Evolutionary conservation across 495 filamentous ascomycete species (phyloP).

Genomic region (Penicillium cinerascens): DNA sequence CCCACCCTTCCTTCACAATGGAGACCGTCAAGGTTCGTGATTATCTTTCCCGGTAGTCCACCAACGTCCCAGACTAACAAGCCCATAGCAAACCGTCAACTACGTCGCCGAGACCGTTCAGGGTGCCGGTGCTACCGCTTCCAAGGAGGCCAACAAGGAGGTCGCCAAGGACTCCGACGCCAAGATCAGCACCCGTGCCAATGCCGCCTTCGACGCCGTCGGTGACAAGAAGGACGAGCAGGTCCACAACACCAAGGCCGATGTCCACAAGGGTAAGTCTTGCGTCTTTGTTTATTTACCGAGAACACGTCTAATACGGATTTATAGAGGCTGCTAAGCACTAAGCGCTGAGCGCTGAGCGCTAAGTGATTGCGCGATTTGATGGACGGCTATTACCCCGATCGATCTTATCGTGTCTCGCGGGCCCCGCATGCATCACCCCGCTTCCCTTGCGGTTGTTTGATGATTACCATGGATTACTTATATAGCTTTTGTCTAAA

Average conservation of each 20-base stretch:
- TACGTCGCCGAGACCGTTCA: slow-evolving; percentile 22
- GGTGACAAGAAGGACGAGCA: slow-evolving; percentile 22
- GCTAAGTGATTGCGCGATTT: not conserved
- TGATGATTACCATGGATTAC: not conserved
- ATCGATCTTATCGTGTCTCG: not conserved
- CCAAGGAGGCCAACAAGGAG: slow-evolving; percentile 23
- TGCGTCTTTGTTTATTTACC: not conserved
- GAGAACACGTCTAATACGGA: not conserved
- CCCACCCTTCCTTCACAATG: slow-evolving; percentile 9
- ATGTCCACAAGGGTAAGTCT: slow-evolving; percentile 22
- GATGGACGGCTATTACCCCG: not conserved
- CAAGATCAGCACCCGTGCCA: slow-evolving; percentile 13
- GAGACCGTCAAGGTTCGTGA: slow-evolving; percentile 18
- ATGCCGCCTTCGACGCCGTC: slow-evolving; percentile 18
- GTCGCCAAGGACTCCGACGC: slow-evolving; percentile 20
- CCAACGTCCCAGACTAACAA: not conserved
- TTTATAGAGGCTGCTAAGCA: slow-evolving; percentile 9
- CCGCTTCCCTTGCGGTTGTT: slow-evolving; percentile 3
- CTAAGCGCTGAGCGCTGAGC: not conserved
- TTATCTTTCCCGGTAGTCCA: too few relatives aligned
- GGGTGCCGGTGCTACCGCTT: slow-evolving; percentile 16
- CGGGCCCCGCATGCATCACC: not conserved
- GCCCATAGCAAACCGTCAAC: slow-evolving; percentile 14
- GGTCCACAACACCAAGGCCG: slow-evolving; percentile 19
- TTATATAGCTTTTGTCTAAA: not conserved